Evolutionary conservation across 2,329 filamentous ascomycete genomes (phyloP), one percentile per base, ranked within the genome.

Genomic region (Laburnicola sp.): DNA sequence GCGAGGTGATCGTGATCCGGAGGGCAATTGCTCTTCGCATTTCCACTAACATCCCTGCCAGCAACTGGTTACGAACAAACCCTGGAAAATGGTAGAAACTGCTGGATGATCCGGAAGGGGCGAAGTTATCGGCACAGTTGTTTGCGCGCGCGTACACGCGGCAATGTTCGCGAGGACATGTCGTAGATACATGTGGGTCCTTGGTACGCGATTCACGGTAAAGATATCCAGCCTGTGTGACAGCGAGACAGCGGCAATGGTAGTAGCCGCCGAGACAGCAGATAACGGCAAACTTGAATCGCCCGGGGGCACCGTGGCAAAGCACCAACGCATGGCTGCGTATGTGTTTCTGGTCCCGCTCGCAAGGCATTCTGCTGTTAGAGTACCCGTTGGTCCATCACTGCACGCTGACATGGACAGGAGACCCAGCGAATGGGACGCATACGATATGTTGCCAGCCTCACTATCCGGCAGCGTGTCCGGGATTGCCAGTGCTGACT

Each of bases 321-420:
- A 59, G 59, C 54, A 56, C 61, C 45, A 53, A 62, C 58, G 51
- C 56, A 43, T 53, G 43, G 37, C 54, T 46, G 50, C 47, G 46
- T 35, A 32, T 10, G 36, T 45, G 41, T 49, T 58, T 53, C 50
- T 51, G 56, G 55, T 62, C 54, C 62, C 61, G 53, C 57, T 51
- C 54, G 48, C 32, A 53, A 54, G 60, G 58, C 53, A 45, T 50
- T 56, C 48, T 48, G 51, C 37, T 27, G 32, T 45, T 39, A 31
- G 39, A 53, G 55, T 57, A 49, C 44, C 23, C 23, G 53, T 53
- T 53, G 46, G 46, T 51, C 51, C 53, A 50, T 43, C 56, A 51
- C 58, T 51, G 53, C 50, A 55, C 35, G 64, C 65, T 70, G 56
- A 66, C 50, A 34, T 59, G 41, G 47, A 45, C 54, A 59, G 53